Percentiles rank a stretch among this genome's conserved stretches.
Evolutionary conservation across 2,329 filamentous ascomycete genomes (phyloP).

Genomic region (Cladosporium sp.): DNA sequence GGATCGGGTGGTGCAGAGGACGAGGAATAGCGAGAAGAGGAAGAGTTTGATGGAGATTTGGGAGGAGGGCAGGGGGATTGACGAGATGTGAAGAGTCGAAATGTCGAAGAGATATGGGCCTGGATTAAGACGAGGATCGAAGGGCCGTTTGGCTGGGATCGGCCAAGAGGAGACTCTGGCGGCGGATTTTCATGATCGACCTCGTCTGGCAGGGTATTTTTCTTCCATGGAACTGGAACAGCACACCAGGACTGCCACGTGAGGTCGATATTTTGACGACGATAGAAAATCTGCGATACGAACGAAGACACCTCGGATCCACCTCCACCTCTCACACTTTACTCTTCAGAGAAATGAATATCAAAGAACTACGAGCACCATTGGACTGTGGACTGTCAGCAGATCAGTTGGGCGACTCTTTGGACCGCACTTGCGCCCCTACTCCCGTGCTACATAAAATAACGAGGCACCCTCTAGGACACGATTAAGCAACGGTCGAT

Average conservation of each 20-base stretch:
- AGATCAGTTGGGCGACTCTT: no score
- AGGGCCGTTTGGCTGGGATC: neutral
- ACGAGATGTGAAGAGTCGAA: neutral
- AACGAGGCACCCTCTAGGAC: no score
- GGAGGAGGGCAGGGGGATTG: slow-evolving; percentile 26
- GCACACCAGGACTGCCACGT: slow-evolving; percentile 3
- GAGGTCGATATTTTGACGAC: neutral
- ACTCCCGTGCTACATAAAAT: no score
- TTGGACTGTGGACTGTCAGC: neutral
- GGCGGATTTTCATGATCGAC: neutral
- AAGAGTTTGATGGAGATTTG: slow-evolving; percentile 37
- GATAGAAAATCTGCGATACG: neutral
- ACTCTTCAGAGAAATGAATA: neutral
- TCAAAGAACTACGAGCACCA: neutral
- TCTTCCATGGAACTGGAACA: slow-evolving; percentile 1
- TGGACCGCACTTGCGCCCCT: no score
- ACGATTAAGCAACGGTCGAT: neutral
- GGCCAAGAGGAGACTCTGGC: neutral
- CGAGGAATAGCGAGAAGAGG: slow-evolving; percentile 30
- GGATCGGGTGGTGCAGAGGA: slow-evolving; percentile 30
- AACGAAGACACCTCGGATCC: neutral
- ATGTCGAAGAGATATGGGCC: neutral
- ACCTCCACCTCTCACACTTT: neutral
- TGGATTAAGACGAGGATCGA: neutral
- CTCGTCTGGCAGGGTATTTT: neutral